These are phyloP conservation scores for Euphorbia corollata DNA, from an alignment of 441 rosid species.

Conservation along the genomic window DNA sequence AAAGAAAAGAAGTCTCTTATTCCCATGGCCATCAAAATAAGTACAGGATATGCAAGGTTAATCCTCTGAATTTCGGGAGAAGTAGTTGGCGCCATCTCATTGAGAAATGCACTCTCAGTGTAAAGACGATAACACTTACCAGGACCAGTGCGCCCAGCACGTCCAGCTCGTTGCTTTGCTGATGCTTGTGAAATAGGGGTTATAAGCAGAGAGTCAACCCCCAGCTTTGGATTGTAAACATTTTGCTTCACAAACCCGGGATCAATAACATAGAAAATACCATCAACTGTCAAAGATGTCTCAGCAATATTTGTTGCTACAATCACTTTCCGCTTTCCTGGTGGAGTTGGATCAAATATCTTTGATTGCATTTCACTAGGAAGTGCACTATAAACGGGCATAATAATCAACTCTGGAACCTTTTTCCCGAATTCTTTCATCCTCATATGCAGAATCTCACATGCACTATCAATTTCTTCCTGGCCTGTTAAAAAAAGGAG, in stretches of 20 bases:
- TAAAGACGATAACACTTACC: slow-evolving; percentile 83
- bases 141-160: slow-evolving; percentile 78
- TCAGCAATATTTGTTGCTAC: slow-evolving; percentile 82
- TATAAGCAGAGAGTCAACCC: slow-evolving; percentile 63
- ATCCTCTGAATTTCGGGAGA: slow-evolving; percentile 78
- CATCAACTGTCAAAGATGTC: slow-evolving; percentile 71
- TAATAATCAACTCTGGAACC: slow-evolving; percentile 70
- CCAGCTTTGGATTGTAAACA: slow-evolving; percentile 71
- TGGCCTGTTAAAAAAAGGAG: slow-evolving; percentile 79
- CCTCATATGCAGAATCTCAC: slow-evolving; percentile 62
- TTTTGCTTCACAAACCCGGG: slow-evolving; percentile 74
- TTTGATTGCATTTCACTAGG: slow-evolving; percentile 85
- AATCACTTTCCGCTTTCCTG: slow-evolving; percentile 71
- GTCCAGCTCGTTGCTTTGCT: slow-evolving; percentile 74
- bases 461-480: slow-evolving; percentile 82
- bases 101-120: slow-evolving; percentile 72
- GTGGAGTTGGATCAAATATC: slow-evolving; percentile 72
- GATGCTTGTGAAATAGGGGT: slow-evolving; percentile 83
- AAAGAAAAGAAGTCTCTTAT: slow-evolving; percentile 64
- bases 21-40: slow-evolving; percentile 77
- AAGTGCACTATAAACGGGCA: slow-evolving; percentile 76
- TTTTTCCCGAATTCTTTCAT: slow-evolving; percentile 66
- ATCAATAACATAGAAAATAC: slow-evolving; percentile 70
- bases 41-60: slow-evolving; percentile 52
- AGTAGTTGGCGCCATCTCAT: slow-evolving; percentile 71